These are phyloP conservation scores for Diplodia sapinea DNA, from an alignment of 2,329 filamentous ascomycete genomes.

Conservation along the genomic window DNA sequence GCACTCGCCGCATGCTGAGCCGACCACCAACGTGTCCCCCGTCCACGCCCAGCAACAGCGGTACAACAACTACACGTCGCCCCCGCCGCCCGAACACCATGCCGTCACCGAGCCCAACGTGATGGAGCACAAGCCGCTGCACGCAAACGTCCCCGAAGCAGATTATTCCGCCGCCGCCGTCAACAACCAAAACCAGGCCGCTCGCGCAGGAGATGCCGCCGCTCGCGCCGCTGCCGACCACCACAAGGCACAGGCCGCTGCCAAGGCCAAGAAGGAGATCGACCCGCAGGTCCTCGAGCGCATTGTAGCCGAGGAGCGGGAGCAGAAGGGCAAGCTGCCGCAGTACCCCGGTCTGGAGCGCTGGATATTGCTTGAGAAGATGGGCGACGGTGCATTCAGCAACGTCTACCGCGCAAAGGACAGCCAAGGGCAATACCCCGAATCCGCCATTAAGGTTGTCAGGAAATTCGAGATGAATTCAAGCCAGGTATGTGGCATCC, in stretches of 20 bases:
- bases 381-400: constrained; percentile 98
- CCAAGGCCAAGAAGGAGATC: constrained; percentile 55
- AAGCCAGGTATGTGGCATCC: constrained; percentile 80
- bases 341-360: constrained; percentile 83
- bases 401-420: constrained; percentile 95
- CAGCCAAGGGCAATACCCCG: constrained; percentile 69
- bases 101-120: constrained; percentile 66
- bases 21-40: constrained; percentile 67
- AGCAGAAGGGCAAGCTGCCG: constrained; percentile 83
- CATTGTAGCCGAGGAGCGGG: constrained; percentile 90
- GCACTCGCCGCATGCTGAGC: constrained; percentile 63
- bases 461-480: constrained; percentile 99
- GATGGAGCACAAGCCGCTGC: constrained; percentile 62
- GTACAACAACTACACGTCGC: constrained; percentile 49
- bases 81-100: constrained; percentile 60
- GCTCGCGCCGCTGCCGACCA: constrained; percentile 67
- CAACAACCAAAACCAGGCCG: constrained; percentile 68
- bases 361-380: constrained; percentile 90
- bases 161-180: constrained; percentile 69
- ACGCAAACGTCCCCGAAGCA: constrained; percentile 55
- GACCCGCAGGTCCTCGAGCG: constrained; percentile 76
- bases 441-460: constrained; percentile 98
- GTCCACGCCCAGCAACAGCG: constrained; percentile 62
- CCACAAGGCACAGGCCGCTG: constrained; percentile 59
- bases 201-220: constrained; percentile 69